Percentiles rank a stretch among this genome's conserved stretches.
These are phyloP conservation scores for Pseudonitzschia multiseries DNA, from an alignment of 108 stramenopile species.

Conservation along the genomic window DNA sequence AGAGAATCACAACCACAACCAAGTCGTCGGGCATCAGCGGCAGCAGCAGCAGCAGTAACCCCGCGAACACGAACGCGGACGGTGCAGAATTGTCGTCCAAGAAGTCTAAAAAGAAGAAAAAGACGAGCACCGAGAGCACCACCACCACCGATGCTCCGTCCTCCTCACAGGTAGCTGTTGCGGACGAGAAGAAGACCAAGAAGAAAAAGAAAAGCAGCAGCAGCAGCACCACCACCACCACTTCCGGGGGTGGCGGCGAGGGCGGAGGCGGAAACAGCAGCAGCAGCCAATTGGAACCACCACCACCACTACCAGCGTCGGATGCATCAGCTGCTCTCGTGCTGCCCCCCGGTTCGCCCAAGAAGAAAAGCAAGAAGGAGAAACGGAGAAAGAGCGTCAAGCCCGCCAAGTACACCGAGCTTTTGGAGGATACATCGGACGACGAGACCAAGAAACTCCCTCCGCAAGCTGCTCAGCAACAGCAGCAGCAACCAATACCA, in stretches of 20 bases:
- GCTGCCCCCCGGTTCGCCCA: not conserved
- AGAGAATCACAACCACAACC: not conserved
- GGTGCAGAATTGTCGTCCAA: not conserved
- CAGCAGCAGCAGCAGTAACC: no score
- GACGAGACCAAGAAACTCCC: not conserved
- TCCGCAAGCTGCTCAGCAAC: not conserved
- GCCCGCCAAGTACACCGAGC: not conserved
- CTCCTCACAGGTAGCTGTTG: no score
- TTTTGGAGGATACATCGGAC: not conserved
- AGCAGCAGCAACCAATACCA: not conserved
- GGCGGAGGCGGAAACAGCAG: not conserved
- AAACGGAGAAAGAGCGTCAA: not conserved
- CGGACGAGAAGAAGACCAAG: not conserved
- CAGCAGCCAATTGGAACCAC: not conserved
- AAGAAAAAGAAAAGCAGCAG: constrained; percentile 7
- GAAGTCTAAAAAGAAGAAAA: constrained; percentile 7
- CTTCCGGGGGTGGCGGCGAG: no score
- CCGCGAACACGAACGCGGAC: not conserved
- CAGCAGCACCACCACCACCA: not conserved
- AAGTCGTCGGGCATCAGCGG: not conserved
- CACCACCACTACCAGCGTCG: not conserved
- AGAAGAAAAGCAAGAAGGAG: not conserved
- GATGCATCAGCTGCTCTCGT: not conserved
- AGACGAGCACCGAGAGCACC: not conserved
- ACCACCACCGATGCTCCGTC: not conserved